These are phyloP conservation scores for Trichoderma polysporum DNA, from an alignment of 2,329 filamentous ascomycete genomes.

Conservation along the genomic window DNA sequence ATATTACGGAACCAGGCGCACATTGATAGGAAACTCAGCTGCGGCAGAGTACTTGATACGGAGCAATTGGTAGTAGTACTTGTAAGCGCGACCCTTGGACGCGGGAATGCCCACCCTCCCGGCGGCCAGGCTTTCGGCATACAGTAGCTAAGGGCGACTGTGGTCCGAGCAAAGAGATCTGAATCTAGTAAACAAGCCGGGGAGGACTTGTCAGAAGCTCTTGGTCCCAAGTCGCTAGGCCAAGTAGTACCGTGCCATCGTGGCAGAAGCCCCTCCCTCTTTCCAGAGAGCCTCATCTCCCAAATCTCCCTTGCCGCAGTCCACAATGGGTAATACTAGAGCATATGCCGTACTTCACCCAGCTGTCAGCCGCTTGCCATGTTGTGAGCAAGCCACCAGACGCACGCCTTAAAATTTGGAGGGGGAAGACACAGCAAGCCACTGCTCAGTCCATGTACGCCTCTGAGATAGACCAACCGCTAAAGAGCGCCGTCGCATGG, in stretches of 20 bases:
- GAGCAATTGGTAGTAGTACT: background rate
- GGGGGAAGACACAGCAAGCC: background rate
- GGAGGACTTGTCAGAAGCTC: background rate
- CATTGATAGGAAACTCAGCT: background rate
- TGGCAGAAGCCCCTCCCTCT: background rate
- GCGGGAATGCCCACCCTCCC: background rate
- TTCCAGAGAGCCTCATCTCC: background rate
- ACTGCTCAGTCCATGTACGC: background rate
- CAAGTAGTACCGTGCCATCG: background rate
- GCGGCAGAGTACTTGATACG: background rate
- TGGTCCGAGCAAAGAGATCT: background rate
- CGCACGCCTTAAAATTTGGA: background rate
- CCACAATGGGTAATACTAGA: background rate
- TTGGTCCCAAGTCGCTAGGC: background rate
- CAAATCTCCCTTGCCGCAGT: background rate
- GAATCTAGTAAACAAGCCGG: background rate
- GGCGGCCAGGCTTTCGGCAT: slow-evolving; percentile 1
- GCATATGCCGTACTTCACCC: background rate
- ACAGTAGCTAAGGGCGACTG: background rate
- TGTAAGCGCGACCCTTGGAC: background rate
- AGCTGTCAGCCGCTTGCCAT: background rate
- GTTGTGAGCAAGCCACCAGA: background rate
- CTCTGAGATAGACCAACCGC: background rate
- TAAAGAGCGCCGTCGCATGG: background rate
- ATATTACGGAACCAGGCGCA: background rate